Base-by-base conservation (phyloP, 192 early-diverging fungal genomes). In the Radiomyces spectabilis region DNA sequence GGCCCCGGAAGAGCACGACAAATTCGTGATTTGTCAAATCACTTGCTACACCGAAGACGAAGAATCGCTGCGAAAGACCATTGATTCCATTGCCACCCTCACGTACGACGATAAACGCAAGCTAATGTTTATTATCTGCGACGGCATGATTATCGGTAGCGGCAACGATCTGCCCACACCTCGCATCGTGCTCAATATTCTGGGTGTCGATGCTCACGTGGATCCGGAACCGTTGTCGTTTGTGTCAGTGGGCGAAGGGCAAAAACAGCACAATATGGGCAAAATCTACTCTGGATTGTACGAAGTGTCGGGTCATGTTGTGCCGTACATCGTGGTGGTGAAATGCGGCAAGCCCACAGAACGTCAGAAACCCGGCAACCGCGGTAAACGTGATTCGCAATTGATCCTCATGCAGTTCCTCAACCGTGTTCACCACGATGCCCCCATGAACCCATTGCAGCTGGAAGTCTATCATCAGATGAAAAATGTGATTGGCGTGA, bases 341-440 rank as follows among this genome's bases (percentile, higher is more conserved):
- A 98, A 98, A 68, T 85, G 90, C 33, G 95, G 95, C 59, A 88
- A 86, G 63, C 90, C 88, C 0, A 77, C 74, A 25, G 94, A 97
- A 66, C 77, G 83, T 21, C 76, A 74, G 31, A 80, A 84, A n/a
- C 93, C 94, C 24, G 95, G 95, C 29, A 98, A 98, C 69, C 81
- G 95, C 46, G 97, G 97, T 58, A 99, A 99, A 77, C 93, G 97
- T 57, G 97, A 99, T 72, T 95, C 94, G 51, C 97, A 99, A 72
- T 81, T 99, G 71, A 69, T 99, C 30, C 74, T 99, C 62, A 99
- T 99, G 97, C 77, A 85, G 40, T 99, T 97, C 87, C 78, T 99
- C 51, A 94, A 93, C 69, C 85, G 92, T 59, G 93, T 99, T 30
- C 89, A 93, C 69, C 95, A 91, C 63, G 87, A 96, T 65, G 75